Evolutionary conservation across 139 green algal species (phyloP).

Genomic region (Deuterostichococcus epilithicus): DNA sequence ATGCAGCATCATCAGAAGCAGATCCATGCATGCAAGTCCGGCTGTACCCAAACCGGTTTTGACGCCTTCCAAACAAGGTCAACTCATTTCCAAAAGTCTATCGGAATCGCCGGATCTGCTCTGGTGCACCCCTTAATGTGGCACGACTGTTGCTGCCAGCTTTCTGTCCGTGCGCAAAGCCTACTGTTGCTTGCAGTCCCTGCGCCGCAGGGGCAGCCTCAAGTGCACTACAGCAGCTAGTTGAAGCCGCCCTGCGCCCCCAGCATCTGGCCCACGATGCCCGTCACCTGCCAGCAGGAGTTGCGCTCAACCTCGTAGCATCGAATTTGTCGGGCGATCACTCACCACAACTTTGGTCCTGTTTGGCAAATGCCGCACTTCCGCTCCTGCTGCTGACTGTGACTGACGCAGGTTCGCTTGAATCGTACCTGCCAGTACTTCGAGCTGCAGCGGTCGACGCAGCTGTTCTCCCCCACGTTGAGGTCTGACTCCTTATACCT

Average conservation of each 20-base stretch:
- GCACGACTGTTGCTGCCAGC: too few relatives aligned
- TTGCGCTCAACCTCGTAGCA: background rate
- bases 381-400: background rate
- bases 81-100: too few relatives aligned
- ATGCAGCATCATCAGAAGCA: too few relatives aligned
- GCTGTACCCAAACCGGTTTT: too few relatives aligned
- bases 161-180: too few relatives aligned
- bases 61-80: too few relatives aligned
- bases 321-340: background rate
- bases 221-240: background rate
- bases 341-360: background rate
- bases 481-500: constrained; percentile 94
- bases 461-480: constrained; percentile 93
- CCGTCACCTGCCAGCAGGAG: constrained; percentile 26
- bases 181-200: background rate
- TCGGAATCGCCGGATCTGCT: too few relatives aligned
- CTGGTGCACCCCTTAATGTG: too few relatives aligned
- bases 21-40: too few relatives aligned
- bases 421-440: constrained; percentile 95
- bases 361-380: background rate
- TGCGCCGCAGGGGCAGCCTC: background rate
- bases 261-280: constrained; percentile 54
- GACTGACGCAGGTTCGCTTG: background rate
- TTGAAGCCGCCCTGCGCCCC: constrained; percentile 16
- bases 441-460: constrained; percentile 86